A percentile compares a stretch with the other conserved stretches of the same genome.
phyloP scores from a whole-genome alignment of 192 early-diverging fungal genomes.

The Backusella parvicylindrica region DNA sequence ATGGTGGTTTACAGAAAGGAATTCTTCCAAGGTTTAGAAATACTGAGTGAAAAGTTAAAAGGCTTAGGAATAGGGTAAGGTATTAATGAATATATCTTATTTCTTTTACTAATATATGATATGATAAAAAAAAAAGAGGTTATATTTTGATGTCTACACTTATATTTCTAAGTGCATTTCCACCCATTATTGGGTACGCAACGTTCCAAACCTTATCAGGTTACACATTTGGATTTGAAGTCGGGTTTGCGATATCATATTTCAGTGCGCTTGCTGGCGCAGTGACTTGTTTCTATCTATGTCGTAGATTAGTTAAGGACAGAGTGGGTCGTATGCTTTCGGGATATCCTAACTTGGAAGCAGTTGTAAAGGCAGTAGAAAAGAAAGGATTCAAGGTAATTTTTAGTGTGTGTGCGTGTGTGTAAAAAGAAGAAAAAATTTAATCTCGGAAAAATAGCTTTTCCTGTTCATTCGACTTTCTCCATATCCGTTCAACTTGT shows the following conservation, averaged over 20 bases:
- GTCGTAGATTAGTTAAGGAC: slow-evolving; percentile 42
- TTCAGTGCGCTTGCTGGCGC: slow-evolving; percentile 51
- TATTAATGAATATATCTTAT: background rate
- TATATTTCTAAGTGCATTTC: slow-evolving; percentile 62
- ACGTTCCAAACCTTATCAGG: slow-evolving; percentile 62
- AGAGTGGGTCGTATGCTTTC: slow-evolving; percentile 40
- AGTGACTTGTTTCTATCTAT: slow-evolving; percentile 51
- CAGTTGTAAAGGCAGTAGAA: slow-evolving; percentile 54
- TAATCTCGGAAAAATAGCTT: slow-evolving; percentile 38
- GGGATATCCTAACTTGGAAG: slow-evolving; percentile 45
- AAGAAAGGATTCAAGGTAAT: slow-evolving; percentile 59
- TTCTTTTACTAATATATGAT: background rate
- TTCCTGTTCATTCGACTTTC: slow-evolving; percentile 64
- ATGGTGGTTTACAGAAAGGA: slow-evolving; percentile 31
- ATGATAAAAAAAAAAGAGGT: slow-evolving; percentile 38
- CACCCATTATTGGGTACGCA: slow-evolving; percentile 65
- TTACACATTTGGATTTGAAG: slow-evolving; percentile 60
- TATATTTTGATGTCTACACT: slow-evolving; percentile 43
- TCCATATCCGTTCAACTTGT: slow-evolving; percentile 68
- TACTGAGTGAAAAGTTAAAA: slow-evolving; percentile 33
- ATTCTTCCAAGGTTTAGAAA: slow-evolving; percentile 38
- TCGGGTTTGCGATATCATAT: slow-evolving; percentile 58
- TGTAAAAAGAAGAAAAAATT: background rate
- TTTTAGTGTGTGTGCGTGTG: background rate
- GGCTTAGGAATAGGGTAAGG: slow-evolving; percentile 39